Evolutionary conservation across 2,329 filamentous ascomycete species (phyloP).

Genomic region (Phoma herbarum): DNA sequence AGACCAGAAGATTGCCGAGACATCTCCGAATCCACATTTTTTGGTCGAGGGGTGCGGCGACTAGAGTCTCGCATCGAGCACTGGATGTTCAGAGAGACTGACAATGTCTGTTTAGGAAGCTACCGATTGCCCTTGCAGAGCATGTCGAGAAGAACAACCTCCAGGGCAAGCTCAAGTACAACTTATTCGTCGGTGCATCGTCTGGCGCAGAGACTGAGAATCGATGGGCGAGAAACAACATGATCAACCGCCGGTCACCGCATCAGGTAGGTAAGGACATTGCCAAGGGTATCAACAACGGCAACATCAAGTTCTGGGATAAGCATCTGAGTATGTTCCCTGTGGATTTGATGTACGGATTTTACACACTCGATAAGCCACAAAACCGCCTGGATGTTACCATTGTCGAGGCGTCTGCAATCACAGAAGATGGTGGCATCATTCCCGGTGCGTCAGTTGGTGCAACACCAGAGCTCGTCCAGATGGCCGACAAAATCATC

Average conservation of each 20-base stretch:
- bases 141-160: slow-evolving; percentile 88
- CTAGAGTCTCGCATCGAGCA: neutral
- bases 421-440: slow-evolving; percentile 88
- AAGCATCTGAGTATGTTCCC: slow-evolving; percentile 96
- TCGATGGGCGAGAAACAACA: slow-evolving; percentile 86
- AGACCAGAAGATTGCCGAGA: slow-evolving; percentile 31
- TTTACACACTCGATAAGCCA: slow-evolving; percentile 81
- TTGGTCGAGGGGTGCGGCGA: neutral
- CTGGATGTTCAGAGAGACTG: neutral
- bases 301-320: slow-evolving; percentile 90
- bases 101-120: slow-evolving; percentile 65
- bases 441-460: slow-evolving; percentile 87
- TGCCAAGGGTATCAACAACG: slow-evolving; percentile 87
- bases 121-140: slow-evolving; percentile 84
- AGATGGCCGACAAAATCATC: slow-evolving; percentile 93
- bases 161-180: slow-evolving; percentile 85
- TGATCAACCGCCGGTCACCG: slow-evolving; percentile 85
- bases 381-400: slow-evolving; percentile 81
- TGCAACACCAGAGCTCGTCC: slow-evolving; percentile 83
- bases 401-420: slow-evolving; percentile 85
- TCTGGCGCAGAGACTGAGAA: slow-evolving; percentile 91
- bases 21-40: slow-evolving; percentile 17
- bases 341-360: slow-evolving; percentile 82
- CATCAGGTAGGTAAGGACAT: slow-evolving; percentile 93
- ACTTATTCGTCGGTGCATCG: slow-evolving; percentile 87